Percentiles rank a stretch among this genome's conserved stretches.
These are phyloP conservation scores for Aspergillus haitiensis DNA, from an alignment of 495 filamentous ascomycete genomes.

Conservation along the genomic window DNA sequence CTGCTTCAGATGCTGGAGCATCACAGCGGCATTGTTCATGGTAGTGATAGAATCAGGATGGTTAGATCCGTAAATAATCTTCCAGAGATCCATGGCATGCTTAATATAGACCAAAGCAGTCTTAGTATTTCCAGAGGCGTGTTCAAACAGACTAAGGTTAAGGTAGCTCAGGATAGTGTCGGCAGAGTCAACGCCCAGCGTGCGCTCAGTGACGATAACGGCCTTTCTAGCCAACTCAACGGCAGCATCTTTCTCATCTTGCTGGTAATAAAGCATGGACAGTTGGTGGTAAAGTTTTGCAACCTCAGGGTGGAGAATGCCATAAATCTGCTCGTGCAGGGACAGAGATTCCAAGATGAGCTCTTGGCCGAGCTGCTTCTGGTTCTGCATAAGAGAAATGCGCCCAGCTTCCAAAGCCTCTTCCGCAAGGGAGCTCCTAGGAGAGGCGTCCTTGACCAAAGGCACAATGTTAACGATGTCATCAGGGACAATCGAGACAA, in stretches of 20 bases:
- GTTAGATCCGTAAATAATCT: slow-evolving; percentile 88
- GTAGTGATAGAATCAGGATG: slow-evolving; percentile 99
- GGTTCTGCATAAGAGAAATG: slow-evolving; percentile 89
- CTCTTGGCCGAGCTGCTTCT: slow-evolving; percentile 95
- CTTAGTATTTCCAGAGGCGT: slow-evolving; percentile 84
- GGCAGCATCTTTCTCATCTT: slow-evolving; percentile 93
- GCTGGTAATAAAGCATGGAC: slow-evolving; percentile 91
- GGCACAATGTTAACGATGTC: slow-evolving; percentile 91
- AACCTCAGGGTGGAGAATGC: slow-evolving; percentile 94
- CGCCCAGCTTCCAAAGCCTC: slow-evolving; percentile 94
- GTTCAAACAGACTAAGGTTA: slow-evolving; percentile 93
- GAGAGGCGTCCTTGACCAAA: slow-evolving; percentile 88
- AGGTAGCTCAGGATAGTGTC: slow-evolving; percentile 94
- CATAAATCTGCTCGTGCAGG: slow-evolving; percentile 98
- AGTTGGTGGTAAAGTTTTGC: slow-evolving; percentile 92
- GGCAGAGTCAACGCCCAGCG: slow-evolving; percentile 86
- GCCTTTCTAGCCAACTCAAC: slow-evolving; percentile 95
- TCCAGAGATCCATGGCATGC: slow-evolving; percentile 94
- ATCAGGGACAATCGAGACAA: slow-evolving; percentile 68
- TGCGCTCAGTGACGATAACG: slow-evolving; percentile 93
- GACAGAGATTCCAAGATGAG: slow-evolving; percentile 92
- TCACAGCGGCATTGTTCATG: slow-evolving; percentile 97
- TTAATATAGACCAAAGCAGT: slow-evolving; percentile 80
- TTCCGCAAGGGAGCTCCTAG: slow-evolving; percentile 84
- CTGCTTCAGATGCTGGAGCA: slow-evolving; percentile 90